Conservation (phyloP, 2,329 filamentous ascomycete species). For the Botrytis hyacinthi region DNA sequence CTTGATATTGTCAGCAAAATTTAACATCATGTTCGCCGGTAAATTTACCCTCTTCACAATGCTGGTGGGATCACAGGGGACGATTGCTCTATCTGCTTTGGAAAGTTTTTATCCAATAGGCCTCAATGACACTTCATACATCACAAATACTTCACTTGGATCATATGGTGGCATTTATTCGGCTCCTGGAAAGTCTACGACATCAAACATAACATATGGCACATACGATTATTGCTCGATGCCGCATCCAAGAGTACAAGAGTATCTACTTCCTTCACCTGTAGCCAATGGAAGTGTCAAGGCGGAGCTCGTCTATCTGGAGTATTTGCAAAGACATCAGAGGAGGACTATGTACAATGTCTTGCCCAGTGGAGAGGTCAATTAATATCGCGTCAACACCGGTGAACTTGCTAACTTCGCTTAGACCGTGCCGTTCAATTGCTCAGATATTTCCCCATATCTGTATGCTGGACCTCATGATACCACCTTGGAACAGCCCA, state of each 20-base stretch:
- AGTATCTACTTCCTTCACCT: conserved; percentile 38
- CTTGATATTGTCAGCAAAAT: not conserved
- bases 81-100: conserved; percentile 19
- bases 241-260: conserved; percentile 41
- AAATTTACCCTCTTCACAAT: not conserved
- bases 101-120: conserved; percentile 40
- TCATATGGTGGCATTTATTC: conserved; percentile 42
- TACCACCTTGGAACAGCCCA: conserved; percentile 27
- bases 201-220: conserved; percentile 31
- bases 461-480: conserved; percentile 37
- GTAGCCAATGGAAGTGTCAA: conserved; percentile 35
- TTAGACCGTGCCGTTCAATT: conserved; percentile 42
- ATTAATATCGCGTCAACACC: not conserved
- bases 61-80: not conserved
- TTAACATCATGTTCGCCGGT: not conserved
- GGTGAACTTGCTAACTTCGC: not conserved
- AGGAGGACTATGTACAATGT: conserved; percentile 43
- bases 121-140: conserved; percentile 42
- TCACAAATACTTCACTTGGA: conserved; percentile 39
- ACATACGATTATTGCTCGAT: conserved; percentile 43
- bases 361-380: conserved; percentile 42
- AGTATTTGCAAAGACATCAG: conserved; percentile 43
- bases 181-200: conserved; percentile 32
- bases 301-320: conserved; percentile 41
- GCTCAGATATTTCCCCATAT: conserved; percentile 41